Evolutionary conservation across 768 basidiomycete species (phyloP).

Genomic region (Pleurotus sapidus): DNA sequence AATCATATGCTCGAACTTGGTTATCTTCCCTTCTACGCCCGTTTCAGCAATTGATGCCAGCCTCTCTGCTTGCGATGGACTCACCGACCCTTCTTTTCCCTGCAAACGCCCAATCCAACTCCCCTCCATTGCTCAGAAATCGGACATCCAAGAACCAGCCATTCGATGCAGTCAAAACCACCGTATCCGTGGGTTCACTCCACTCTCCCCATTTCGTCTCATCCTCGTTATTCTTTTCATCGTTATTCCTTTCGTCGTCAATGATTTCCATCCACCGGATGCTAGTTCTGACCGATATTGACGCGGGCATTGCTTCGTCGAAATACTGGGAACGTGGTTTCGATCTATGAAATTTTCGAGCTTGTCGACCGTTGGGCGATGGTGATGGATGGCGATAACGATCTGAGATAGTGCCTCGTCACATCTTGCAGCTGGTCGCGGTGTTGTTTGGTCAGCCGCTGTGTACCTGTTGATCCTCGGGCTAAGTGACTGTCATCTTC

Average conservation of each 20-base stretch:
- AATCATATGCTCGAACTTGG: constrained; percentile 27
- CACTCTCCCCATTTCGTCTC: constrained; percentile 11
- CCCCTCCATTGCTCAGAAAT: constrained; percentile 23
- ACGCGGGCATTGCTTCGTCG: not conserved
- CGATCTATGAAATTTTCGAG: not conserved
- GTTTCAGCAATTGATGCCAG: not conserved
- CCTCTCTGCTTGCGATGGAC: not conserved
- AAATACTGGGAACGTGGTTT: no score
- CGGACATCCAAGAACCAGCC: constrained; percentile 33
- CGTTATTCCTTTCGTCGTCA: no score
- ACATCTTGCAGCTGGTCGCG: no score
- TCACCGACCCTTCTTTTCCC: constrained; percentile 24
- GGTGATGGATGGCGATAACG: no score
- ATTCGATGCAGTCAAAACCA: constrained; percentile 28
- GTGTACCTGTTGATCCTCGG: no score
- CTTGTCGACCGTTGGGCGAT: no score
- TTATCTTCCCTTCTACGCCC: constrained; percentile 12
- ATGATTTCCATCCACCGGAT: constrained; percentile 28
- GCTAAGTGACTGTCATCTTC: no score
- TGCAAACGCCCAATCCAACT: constrained; percentile 37
- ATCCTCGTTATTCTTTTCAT: no score
- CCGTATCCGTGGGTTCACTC: constrained; percentile 31
- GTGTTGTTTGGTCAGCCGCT: no score
- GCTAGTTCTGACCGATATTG: constrained; percentile 12
- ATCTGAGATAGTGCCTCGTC: no score